phyloP scores from a whole-genome alignment of 208 protist species.

The Trypanosoma congolense region DNA sequence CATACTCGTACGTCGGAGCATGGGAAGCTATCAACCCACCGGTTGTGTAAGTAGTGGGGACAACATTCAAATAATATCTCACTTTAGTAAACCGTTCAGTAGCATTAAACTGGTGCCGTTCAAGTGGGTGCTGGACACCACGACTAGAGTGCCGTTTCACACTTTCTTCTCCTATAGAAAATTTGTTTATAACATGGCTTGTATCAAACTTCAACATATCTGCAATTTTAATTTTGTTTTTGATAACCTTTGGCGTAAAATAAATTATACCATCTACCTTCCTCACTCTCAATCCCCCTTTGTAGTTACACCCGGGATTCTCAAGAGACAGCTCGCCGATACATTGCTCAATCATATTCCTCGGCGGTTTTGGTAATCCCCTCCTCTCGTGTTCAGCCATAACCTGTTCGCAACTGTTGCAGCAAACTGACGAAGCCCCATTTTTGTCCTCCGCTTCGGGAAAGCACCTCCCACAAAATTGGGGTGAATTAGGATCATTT shows the following conservation, averaged over 20 bases:
- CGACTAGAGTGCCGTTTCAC: conserved; percentile 60
- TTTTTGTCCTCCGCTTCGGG: conserved; percentile 2
- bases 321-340: conserved; percentile 36
- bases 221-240: conserved; percentile 22
- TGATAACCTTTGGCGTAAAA: conserved; percentile 46
- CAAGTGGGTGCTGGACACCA: conserved; percentile 35
- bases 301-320: conserved; percentile 69
- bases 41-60: conserved; percentile 60
- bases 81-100: conserved; percentile 27
- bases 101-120: conserved; percentile 27
- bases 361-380: conserved; percentile 18
- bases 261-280: conserved; percentile 80
- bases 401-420: conserved; percentile 68
- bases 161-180: conserved; percentile 53
- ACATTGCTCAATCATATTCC: conserved; percentile 56
- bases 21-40: conserved; percentile 7
- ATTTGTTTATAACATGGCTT: conserved; percentile 59
- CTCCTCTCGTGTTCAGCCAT: conserved; percentile 23
- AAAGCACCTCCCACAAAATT: conserved; percentile 49
- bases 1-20: conserved; percentile 62
- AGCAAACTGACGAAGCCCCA: conserved; percentile 30
- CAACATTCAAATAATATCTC: conserved; percentile 55
- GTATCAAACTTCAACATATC: conserved; percentile 57
- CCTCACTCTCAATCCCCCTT: conserved; percentile 64
- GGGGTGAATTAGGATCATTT: conserved; percentile 4